Evolutionary conservation across 768 basidiomycete genomes (phyloP).

Genomic region (Auriscalpium microsporum): DNA sequence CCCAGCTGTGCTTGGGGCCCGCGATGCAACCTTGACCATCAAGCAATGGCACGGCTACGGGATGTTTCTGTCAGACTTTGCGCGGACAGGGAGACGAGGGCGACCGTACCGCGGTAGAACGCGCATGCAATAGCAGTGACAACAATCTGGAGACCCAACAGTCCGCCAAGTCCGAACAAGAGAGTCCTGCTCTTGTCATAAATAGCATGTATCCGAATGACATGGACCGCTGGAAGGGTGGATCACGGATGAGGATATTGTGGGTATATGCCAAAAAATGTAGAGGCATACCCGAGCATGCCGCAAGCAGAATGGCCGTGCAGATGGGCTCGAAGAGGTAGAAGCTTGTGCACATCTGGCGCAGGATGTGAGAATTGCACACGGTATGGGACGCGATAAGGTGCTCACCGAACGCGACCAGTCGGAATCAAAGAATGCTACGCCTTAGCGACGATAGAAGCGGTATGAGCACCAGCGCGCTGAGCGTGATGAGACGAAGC

Average conservation of each 20-base stretch:
- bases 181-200: constrained; percentile 57
- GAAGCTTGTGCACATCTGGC: constrained; percentile 55
- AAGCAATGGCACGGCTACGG: constrained; percentile 57
- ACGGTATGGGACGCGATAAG: background rate
- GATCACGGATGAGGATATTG: background rate
- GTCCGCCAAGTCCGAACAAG: constrained; percentile 44
- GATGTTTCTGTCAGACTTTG: constrained; percentile 1
- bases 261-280: background rate
- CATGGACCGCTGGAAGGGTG: constrained; percentile 48
- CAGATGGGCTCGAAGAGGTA: constrained; percentile 84
- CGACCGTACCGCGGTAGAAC: constrained; percentile 61
- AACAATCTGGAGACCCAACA: constrained; percentile 62
- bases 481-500: background rate
- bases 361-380: background rate
- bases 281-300: constrained; percentile 42
- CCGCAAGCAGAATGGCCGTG: constrained; percentile 73
- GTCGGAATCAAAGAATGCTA: constrained; percentile 77
- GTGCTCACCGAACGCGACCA: constrained; percentile 45
- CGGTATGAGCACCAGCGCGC: constrained; percentile 1
- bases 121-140: constrained; percentile 68
- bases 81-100: constrained; percentile 2
- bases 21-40: constrained; percentile 80
- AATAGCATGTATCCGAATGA: constrained; percentile 72
- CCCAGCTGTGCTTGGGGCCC: constrained; percentile 73
- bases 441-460: constrained; percentile 41